A percentile compares a stretch with the other conserved stretches of the same genome.
Evolutionary conservation across 306 rosid genomes (phyloP).

Genomic region (Dalbergia cultrata): DNA sequence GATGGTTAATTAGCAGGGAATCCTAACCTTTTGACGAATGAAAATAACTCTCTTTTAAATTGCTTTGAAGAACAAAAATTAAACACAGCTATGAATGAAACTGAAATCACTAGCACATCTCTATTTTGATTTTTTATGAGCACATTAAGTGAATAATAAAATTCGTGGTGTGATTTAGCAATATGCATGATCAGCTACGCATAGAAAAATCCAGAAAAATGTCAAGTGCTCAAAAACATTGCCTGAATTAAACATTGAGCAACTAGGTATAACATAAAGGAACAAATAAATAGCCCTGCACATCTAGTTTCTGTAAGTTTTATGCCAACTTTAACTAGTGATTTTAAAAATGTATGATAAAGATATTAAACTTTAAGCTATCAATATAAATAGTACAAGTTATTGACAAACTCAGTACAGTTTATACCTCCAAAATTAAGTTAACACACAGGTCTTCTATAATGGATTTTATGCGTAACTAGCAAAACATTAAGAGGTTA

Average conservation of each 20-base stretch:
- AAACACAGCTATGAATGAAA: not conserved
- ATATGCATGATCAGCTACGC: not conserved
- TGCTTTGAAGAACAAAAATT: not conserved
- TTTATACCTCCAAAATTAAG: slow-evolving; percentile 19
- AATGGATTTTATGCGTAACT: not conserved
- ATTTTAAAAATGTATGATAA: not conserved
- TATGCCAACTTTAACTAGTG: not conserved
- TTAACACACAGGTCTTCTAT: not conserved
- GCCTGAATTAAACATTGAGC: not conserved
- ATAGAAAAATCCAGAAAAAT: not conserved
- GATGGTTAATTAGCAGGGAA: not conserved
- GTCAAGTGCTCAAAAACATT: slow-evolving; percentile 1
- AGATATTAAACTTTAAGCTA: slow-evolving; percentile 7
- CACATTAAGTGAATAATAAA: not conserved
- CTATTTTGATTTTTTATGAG: not conserved
- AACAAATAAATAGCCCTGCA: not conserved
- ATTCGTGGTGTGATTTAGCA: not conserved
- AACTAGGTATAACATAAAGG: not conserved
- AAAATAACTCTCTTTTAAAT: not conserved
- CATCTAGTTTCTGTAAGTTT: slow-evolving; percentile 21
- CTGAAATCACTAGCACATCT: not conserved
- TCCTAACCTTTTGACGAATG: slow-evolving; percentile 23
- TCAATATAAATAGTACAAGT: not conserved
- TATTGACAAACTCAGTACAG: not conserved
- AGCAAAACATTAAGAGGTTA: not conserved